Percentiles rank a stretch among this genome's conserved stretches.
These are phyloP conservation scores for Ploettnerulaceae sp. DNA, from an alignment of 2,329 filamentous ascomycete species.

Conservation along the genomic window DNA sequence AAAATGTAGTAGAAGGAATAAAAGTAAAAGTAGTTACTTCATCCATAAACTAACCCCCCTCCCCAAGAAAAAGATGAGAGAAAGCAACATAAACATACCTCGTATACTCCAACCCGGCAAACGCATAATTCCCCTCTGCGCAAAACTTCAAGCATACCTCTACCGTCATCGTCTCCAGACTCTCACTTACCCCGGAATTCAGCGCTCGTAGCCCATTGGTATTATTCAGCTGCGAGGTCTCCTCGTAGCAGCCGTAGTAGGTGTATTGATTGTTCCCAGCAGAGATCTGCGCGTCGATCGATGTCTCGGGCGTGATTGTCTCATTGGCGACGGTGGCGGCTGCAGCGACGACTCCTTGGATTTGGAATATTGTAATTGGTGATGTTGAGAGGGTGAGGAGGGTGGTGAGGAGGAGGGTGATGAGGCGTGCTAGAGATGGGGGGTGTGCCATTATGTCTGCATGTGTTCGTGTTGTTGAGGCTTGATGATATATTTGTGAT, in stretches of 20 bases:
- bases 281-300: constrained; percentile 16
- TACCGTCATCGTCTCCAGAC: constrained; percentile 26
- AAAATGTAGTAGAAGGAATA: not conserved
- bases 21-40: no score
- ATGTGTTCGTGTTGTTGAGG: no score
- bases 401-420: no score
- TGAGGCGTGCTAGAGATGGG: no score
- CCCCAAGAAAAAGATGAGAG: not conserved
- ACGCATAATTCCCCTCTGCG: constrained; percentile 14
- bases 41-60: not conserved
- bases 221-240: constrained; percentile 31
- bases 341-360: no score
- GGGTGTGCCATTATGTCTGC: no score
- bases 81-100: constrained; percentile 19
- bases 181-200: constrained; percentile 17
- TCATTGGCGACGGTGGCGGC: not conserved
- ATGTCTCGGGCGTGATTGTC: constrained; percentile 8
- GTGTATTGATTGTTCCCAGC: constrained; percentile 16
- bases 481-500: no score
- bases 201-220: constrained; percentile 23
- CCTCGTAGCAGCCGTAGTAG: constrained; percentile 39
- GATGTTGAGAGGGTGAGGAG: no score
- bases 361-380: no score
- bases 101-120: constrained; percentile 31
- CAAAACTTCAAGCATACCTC: constrained; percentile 25